Base-by-base conservation (phyloP, 345 rosid species). In the Arabis hirsuta region DNA sequence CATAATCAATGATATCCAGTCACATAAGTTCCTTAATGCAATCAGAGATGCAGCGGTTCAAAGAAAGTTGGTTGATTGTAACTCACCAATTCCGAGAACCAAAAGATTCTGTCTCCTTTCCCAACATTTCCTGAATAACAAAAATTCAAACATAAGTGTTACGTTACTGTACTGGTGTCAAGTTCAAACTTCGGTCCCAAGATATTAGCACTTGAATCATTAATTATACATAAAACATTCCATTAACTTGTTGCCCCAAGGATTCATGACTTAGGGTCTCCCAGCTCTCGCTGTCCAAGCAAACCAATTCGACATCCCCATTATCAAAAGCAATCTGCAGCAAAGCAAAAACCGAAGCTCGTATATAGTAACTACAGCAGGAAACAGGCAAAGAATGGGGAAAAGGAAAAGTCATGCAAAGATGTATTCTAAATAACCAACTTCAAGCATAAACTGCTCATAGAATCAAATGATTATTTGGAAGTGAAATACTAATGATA, bases 281-380 rank as follows among this genome's bases (percentile, higher is more conserved):
- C 82, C 81, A 76, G 76, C 81, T 79, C 73, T 81, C 84, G 67
- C 82, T 66, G 51, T 81, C 84, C 79, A 82, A 76, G 84, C 83
- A 78, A 55, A 83, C 78, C 62, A 82, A 67, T 45, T 83, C 83
- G 54, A 79, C 80, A 55, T 82, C 84, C 59, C 84, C 83, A 65
- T 81, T 78, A 38, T 83, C 87, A 68, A 77, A 77, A 67, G 78
- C 79, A 55, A 83, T 78, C 90, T 86, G 85, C 60, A 74, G 71
- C 14, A 31, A 64, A 39, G 56, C 36, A 66, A 47, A 62, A 29
- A 65, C 29, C 9, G 34, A 68, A 72, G 58, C 20, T 14, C 27
- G 4, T 57, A n/a, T 31, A 10, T 32, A 16, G 38, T 34, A 34
- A 34, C 9, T 38, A 50, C 53, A 20, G 16, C 38, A 26, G 36